Evolutionary conservation across 352 stramenopile species (phyloP).

Genomic region (Aphanomyces invadans): DNA sequence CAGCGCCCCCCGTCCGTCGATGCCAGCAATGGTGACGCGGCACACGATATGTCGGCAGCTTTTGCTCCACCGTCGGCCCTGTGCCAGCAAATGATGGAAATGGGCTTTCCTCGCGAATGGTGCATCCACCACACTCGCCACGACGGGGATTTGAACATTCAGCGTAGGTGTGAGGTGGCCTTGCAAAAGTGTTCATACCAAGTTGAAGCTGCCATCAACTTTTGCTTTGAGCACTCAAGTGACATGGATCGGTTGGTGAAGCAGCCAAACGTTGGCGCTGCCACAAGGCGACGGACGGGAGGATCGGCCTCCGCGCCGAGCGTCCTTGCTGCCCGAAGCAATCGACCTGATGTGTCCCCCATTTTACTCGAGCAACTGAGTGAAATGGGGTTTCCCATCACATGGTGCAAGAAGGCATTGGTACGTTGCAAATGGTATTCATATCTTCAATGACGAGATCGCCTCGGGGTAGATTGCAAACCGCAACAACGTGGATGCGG

Average conservation of each 20-base stretch:
- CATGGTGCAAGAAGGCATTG: conserved; percentile 88
- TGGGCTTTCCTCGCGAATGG: conserved; percentile 89
- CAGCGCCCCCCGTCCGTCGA: neutral
- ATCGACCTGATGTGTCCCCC: conserved; percentile 51
- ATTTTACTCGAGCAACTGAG: conserved; percentile 76
- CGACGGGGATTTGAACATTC: neutral
- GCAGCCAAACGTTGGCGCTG: conserved; percentile 32
- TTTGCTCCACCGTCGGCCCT: conserved; percentile 54
- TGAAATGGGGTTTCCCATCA: conserved; percentile 90
- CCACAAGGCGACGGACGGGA: too few species aligned
- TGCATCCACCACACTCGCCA: neutral
- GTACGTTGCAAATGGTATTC: conserved; percentile 17
- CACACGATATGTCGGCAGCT: conserved; percentile 27
- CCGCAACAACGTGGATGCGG: conserved; percentile 85
- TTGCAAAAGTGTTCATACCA: conserved; percentile 80
- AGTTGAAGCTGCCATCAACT: conserved; percentile 87
- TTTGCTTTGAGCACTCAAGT: conserved; percentile 88
- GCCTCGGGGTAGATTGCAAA: conserved; percentile 37
- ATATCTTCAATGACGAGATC: neutral
- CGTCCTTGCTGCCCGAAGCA: too few species aligned
- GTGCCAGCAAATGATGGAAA: conserved; percentile 91
- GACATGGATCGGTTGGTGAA: conserved; percentile 87
- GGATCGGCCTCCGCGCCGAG: too few species aligned
- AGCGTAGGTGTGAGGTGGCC: conserved; percentile 62
- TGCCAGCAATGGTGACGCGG: conserved; percentile 28